Base-by-base conservation (phyloP, 2,329 filamentous ascomycete species). In the Trichoderma endophyticum region DNA sequence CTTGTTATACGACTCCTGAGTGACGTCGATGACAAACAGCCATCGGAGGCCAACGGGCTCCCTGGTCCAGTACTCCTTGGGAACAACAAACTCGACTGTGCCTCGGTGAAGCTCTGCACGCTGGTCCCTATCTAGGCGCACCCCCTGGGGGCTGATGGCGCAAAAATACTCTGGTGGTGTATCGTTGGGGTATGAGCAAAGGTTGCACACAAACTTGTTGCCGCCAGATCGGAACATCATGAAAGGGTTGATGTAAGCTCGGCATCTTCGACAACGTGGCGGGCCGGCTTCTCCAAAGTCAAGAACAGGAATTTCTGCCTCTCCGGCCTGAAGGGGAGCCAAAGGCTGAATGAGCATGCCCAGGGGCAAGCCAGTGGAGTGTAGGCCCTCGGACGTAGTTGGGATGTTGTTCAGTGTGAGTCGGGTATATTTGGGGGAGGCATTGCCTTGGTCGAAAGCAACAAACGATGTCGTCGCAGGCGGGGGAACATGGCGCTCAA, bases 11-110 rank as follows among this genome's bases (percentile, higher is more conserved):
- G 95, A 90, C 82, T 98, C 95, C 76, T 97, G 93, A 5, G 93
- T 96, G 54, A 97, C 94, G 81, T 99, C 96, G 71, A 99, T 93
- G 74, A 98, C 81, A 81, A 99, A 99, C 12, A 99, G 84, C 89
- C 92, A 97, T 73, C 92, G 90, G 77, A 98, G 81, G 28, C 93
- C 94, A 15, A 96, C 93, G 0, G 96, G 96, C 80, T 97, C 92
- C 81, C 95, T 96, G 28, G 94, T 95, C 93, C 95, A 99, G 83
- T 99, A 99, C 83, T 99, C 96, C 83, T 98, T 98, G 18, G 96
- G 96, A 15, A 99, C 97, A 73, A 96, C 87, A 79, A 97, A 99
- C 80, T 99, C 96, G 60, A 98, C 95, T 0, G 96, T 98, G 48
- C 96, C 96, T 71, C 93, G 89, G 77, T 91, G 93, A 77, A 99